phyloP scores from a whole-genome alignment of 805 yeast species.

The Candida saitoana region DNA sequence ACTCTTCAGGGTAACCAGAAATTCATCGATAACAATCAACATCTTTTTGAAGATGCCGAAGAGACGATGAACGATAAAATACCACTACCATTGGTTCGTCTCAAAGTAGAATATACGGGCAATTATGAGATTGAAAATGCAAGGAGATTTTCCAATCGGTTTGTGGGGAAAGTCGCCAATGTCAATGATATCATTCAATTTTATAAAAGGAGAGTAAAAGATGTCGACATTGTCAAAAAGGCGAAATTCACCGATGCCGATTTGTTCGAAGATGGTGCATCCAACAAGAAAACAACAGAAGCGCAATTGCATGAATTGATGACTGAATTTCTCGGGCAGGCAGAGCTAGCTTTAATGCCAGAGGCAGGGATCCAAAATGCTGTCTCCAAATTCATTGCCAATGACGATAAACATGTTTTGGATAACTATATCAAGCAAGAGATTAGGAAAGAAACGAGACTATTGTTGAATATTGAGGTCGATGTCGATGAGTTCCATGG shows the following conservation, averaged over 20 bases:
- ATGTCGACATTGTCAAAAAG: slow-evolving; percentile 16
- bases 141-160: slow-evolving; percentile 80
- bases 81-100: slow-evolving; percentile 79
- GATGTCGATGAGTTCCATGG: slow-evolving; percentile 35
- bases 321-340: slow-evolving; percentile 55
- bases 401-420: slow-evolving; percentile 74
- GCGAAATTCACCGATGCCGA: slow-evolving; percentile 14
- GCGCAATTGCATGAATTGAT: slow-evolving; percentile 61
- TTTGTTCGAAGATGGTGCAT: slow-evolving; percentile 12
- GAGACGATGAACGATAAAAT: slow-evolving; percentile 15
- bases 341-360: slow-evolving; percentile 65
- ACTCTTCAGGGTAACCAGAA: slow-evolving; percentile 55
- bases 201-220: slow-evolving; percentile 45
- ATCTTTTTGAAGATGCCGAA: slow-evolving; percentile 17
- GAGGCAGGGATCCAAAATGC: slow-evolving; percentile 74
- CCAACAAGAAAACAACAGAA: slow-evolving; percentile 17
- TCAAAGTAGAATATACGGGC: slow-evolving; percentile 85
- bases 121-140: slow-evolving; percentile 92
- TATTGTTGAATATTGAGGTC: slow-evolving; percentile 42
- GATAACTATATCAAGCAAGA: slow-evolving; percentile 59
- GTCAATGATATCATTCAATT: slow-evolving; percentile 79
- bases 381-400: slow-evolving; percentile 66
- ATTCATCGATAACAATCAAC: slow-evolving; percentile 38
- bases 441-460: slow-evolving; percentile 47
- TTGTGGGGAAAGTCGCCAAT: slow-evolving; percentile 89